phyloP scores from a whole-genome alignment of 1,139 yeast species.

The Hansenula sp. region DNA sequence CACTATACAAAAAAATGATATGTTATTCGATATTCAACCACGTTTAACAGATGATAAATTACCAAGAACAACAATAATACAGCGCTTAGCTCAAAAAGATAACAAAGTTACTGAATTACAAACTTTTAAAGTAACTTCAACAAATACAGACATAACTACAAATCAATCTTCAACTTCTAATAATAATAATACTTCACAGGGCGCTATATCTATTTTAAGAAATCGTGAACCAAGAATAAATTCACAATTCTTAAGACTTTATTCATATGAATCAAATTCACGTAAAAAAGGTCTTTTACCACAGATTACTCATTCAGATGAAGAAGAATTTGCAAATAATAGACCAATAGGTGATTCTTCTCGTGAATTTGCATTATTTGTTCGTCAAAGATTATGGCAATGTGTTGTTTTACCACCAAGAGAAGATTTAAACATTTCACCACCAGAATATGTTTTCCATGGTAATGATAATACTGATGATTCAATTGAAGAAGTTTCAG shows the following conservation, averaged over 20 bases:
- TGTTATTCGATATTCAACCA: slow-evolving; percentile 22
- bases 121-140: slow-evolving; percentile 20
- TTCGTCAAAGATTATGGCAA: slow-evolving; percentile 46
- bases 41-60: slow-evolving; percentile 21
- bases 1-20: slow-evolving; percentile 12
- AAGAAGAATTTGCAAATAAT: slow-evolving; percentile 27
- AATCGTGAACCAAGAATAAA: slow-evolving; percentile 44
- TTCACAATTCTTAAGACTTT: slow-evolving; percentile 37
- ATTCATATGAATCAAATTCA: slow-evolving; percentile 41
- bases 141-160: neutral
- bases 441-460: slow-evolving; percentile 29
- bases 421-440: slow-evolving; percentile 8
- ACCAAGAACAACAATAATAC: slow-evolving; percentile 1
- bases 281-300: slow-evolving; percentile 33
- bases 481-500: slow-evolving; percentile 15
- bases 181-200: too few relatives aligned
- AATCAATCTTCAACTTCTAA: slow-evolving; percentile 1
- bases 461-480: slow-evolving; percentile 21
- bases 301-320: slow-evolving; percentile 25
- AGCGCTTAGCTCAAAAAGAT: neutral
- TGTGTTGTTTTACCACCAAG: slow-evolving; percentile 43
- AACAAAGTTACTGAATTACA: slow-evolving; percentile 16
- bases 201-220: slow-evolving; percentile 12
- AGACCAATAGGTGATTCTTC: slow-evolving; percentile 14
- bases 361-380: slow-evolving; percentile 31